Conservation (phyloP, 2,329 filamentous ascomycete genomes). For the Pyrenophora teres region DNA sequence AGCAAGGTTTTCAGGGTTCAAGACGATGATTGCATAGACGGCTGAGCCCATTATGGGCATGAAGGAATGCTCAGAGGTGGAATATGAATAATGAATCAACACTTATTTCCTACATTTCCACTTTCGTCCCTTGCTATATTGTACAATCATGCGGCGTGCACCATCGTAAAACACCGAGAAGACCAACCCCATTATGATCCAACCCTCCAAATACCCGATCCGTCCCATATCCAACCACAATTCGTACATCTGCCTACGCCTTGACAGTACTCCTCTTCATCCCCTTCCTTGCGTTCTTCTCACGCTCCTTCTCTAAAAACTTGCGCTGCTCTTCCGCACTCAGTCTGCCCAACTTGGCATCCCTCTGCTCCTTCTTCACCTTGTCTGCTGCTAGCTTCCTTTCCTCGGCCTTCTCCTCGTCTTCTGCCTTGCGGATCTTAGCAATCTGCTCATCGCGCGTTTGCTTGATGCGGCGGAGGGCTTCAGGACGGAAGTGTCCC, state of each 20-base stretch:
- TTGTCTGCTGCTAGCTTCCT: constrained; percentile 61
- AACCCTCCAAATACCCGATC: background rate
- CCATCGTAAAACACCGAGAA: background rate
- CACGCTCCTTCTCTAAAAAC: constrained; percentile 80
- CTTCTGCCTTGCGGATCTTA: constrained; percentile 77
- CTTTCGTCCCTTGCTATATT: background rate
- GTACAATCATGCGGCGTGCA: constrained; percentile 3
- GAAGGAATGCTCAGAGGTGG: background rate
- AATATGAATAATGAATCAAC: constrained; percentile 5
- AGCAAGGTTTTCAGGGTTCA: no score
- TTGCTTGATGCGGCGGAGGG: constrained; percentile 78
- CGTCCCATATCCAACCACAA: background rate
- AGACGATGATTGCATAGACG: no score
- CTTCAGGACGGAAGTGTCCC: constrained; percentile 86
- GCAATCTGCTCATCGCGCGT: constrained; percentile 80
- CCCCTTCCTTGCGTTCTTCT: constrained; percentile 73
- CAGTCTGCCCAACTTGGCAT: constrained; percentile 70
- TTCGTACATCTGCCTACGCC: constrained; percentile 29
- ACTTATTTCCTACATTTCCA: background rate
- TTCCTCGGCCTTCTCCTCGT: constrained; percentile 71
- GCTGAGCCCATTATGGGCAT: no score
- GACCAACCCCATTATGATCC: background rate
- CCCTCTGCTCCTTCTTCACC: constrained; percentile 77
- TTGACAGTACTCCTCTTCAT: constrained; percentile 67
- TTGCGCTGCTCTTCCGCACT: constrained; percentile 63